These are phyloP conservation scores for Picea glauca DNA, from an alignment of 75 land plant species.

Conservation along the genomic window DNA sequence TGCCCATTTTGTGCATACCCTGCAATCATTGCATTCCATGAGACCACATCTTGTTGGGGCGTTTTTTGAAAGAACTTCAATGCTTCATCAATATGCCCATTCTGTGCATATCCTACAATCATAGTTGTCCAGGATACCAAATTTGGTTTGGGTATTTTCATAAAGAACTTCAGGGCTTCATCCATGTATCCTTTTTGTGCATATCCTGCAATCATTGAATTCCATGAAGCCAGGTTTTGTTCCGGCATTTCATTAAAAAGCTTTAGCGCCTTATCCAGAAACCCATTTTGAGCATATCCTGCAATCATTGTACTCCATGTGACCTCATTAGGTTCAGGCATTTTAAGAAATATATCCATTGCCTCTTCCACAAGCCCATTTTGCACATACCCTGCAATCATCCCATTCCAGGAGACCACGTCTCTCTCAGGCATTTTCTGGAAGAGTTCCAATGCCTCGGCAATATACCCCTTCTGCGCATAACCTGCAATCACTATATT, in stretches of 20 bases:
- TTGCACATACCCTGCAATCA: slow-evolving; percentile 13
- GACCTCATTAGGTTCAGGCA: neutral
- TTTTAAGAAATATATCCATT: neutral
- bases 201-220: slow-evolving; percentile 29
- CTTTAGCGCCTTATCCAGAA: neutral
- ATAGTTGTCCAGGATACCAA: neutral
- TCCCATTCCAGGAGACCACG: slow-evolving; percentile 14
- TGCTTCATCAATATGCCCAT: neutral
- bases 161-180: slow-evolving; percentile 29
- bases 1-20: slow-evolving; percentile 20
- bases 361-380: slow-evolving; percentile 1
- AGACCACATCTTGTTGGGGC: slow-evolving; percentile 18
- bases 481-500: slow-evolving; percentile 39
- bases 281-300: too few relatives aligned
- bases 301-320: too few relatives aligned
- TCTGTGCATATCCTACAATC: neutral
- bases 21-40: slow-evolving; percentile 27
- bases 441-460: slow-evolving; percentile 1
- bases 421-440: slow-evolving; percentile 5
- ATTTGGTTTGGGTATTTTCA: slow-evolving; percentile 13
- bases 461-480: slow-evolving; percentile 8
- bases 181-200: slow-evolving; percentile 13
- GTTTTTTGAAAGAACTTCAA: slow-evolving; percentile 12
- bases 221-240: slow-evolving; percentile 52
- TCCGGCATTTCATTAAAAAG: slow-evolving; percentile 21